Conservation (phyloP, 805 yeast genomes). For the Candida patagonica region DNA sequence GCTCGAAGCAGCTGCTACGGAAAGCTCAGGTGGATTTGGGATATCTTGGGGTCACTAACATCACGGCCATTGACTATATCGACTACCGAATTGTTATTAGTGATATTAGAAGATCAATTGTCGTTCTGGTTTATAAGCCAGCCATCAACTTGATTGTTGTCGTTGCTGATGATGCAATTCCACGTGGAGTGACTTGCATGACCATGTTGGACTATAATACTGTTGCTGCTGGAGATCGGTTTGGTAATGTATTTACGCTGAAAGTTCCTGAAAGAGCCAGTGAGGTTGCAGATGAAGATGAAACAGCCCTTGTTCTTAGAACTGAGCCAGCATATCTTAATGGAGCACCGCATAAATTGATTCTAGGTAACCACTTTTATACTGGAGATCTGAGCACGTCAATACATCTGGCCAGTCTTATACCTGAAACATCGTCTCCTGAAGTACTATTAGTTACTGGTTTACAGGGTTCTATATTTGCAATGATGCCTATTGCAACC, state of each 20-base stretch:
- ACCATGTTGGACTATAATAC: constrained; percentile 64
- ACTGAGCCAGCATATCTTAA: constrained; percentile 32
- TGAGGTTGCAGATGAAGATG: constrained; percentile 42
- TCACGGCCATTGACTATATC: constrained; percentile 45
- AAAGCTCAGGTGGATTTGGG: constrained; percentile 43
- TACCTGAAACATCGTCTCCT: constrained; percentile 21
- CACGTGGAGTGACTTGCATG: constrained; percentile 57
- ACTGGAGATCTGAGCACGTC: constrained; percentile 64
- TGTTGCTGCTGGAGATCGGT: constrained; percentile 75
- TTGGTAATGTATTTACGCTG: constrained; percentile 68
- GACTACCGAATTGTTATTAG: constrained; percentile 58
- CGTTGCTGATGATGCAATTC: constrained; percentile 59
- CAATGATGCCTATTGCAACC: constrained; percentile 57
- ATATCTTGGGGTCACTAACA: constrained; percentile 33
- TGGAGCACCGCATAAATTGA: constrained; percentile 40
- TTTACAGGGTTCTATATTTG: constrained; percentile 73
- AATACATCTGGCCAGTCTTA: constrained; percentile 44
- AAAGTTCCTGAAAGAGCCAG: constrained; percentile 48
- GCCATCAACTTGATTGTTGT: constrained; percentile 39
- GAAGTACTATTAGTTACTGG: constrained; percentile 66
- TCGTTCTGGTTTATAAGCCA: constrained; percentile 45
- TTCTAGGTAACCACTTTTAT: constrained; percentile 46
- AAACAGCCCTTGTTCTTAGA: constrained; percentile 32
- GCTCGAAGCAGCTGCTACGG: constrained; percentile 67
- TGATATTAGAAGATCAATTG: constrained; percentile 61